Base-by-base conservation (phyloP, 2,329 filamentous ascomycete genomes). In the Paecilomyces formosus region DNA sequence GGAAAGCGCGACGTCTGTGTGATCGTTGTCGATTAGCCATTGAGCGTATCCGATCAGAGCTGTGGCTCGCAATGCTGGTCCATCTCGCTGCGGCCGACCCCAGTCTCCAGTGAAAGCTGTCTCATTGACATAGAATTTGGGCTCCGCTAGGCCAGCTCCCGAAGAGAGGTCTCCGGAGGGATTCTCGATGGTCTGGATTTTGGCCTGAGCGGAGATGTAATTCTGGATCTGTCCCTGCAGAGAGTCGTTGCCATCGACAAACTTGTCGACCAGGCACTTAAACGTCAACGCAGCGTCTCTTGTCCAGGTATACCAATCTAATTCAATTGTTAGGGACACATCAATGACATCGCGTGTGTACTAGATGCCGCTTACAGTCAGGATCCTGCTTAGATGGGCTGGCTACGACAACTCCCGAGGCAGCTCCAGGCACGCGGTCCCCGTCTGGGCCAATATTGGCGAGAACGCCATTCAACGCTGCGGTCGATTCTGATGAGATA, bases 71-170 rank as follows among this genome's bases (percentile, higher is more conserved):
- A 94, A 81, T 22, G 90, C 85, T 24, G 90, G 90, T 0, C 90
- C 90, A 72, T 94, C 90, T 50, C 88, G 81, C 73, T 94, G 90
- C 12, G 90, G 90, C 21, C 90, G 84, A 28, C 88, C 89, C 90
- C 90, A 93, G 5, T 76, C 69, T 28, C 83, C 71, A 2, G 70
- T 88, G 70, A 84, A 92, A 7, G 84, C 78, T 9, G 78, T 82
- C 59, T 82, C 74, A 63, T 91, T 82, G 49, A 85, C 83, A 58
- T 87, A 79, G 73, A 84, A 92, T 73, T 92, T 92, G 58, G 89
- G 82, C 71, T 93, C 89, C 30, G 82, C 89, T 7, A 93, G 72
- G 5, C 82, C 82, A 15, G 69, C 70, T 13, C 78, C 76, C 2
- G 74, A 72, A 1, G 77, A 74, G 1, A 82, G 72, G 21, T 74